phyloP scores from a whole-genome alignment of 2,329 filamentous ascomycete genomes.

The Paraphaeosphaeria sporulosa region DNA sequence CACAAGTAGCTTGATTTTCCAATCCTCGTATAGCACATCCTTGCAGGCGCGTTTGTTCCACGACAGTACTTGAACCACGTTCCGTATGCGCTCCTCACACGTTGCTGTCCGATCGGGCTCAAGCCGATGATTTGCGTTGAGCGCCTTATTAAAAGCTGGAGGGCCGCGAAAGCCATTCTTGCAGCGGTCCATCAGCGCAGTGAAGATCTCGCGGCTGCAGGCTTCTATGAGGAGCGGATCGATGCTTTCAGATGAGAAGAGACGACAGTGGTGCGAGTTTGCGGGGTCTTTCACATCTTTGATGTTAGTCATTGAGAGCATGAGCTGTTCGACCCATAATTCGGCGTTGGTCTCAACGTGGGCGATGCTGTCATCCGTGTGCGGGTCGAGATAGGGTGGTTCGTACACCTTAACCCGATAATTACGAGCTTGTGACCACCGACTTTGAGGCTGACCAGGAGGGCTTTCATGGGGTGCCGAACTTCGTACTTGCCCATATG shows the following conservation, averaged over 20 bases:
- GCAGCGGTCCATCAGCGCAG: slow-evolving; percentile 22
- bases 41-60: slow-evolving; percentile 27
- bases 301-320: slow-evolving; percentile 18
- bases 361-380: slow-evolving; percentile 16
- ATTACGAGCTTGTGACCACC: slow-evolving; percentile 20
- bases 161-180: slow-evolving; percentile 24
- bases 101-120: slow-evolving; percentile 19
- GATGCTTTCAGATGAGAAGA: slow-evolving; percentile 18
- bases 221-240: slow-evolving; percentile 21
- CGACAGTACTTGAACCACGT: slow-evolving; percentile 19
- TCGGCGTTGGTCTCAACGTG: slow-evolving; percentile 21
- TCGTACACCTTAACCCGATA: slow-evolving; percentile 21
- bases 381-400: slow-evolving; percentile 17
- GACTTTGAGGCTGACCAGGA: neutral
- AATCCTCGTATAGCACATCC: slow-evolving; percentile 28
- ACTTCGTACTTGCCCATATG: neutral
- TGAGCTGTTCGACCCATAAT: slow-evolving; percentile 19
- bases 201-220: slow-evolving; percentile 18
- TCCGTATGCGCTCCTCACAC: slow-evolving; percentile 20
- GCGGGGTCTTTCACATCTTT: slow-evolving; percentile 19
- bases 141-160: slow-evolving; percentile 20
- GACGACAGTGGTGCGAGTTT: slow-evolving; percentile 16
- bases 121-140: slow-evolving; percentile 12
- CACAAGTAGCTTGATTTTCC: slow-evolving; percentile 23
- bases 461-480: too few relatives aligned